Evolutionary conservation across 768 basidiomycete species (phyloP).

Genomic region (Pleurotus giganteus): DNA sequence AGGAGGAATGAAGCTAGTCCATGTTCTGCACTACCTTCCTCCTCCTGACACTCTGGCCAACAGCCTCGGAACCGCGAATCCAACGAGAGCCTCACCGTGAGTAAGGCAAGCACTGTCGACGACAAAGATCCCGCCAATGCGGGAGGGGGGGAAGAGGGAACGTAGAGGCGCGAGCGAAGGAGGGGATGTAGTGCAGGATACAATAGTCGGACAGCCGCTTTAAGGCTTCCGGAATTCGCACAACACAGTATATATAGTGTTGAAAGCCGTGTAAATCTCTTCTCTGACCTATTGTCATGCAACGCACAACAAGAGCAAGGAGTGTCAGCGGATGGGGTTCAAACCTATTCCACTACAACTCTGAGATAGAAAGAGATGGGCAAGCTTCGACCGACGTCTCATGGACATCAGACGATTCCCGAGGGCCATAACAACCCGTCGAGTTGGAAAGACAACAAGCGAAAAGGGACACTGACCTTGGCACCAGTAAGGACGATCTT

Average conservation of each 20-base stretch:
- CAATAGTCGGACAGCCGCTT: conserved; percentile 14
- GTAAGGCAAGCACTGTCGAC: background rate
- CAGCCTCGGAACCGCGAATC: conserved; percentile 10
- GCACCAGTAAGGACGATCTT: conserved; percentile 99
- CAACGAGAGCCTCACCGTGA: conserved; percentile 7
- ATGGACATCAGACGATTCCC: conserved; percentile 25
- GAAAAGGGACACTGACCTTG: conserved; percentile 63
- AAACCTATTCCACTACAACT: conserved; percentile 42
- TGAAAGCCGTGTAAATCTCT: conserved; percentile 99
- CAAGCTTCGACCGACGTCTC: conserved; percentile 1
- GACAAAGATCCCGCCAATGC: no score
- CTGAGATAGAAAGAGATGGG: background rate
- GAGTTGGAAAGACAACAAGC: conserved; percentile 13
- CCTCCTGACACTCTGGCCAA: conserved; percentile 20
- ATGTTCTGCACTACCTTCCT: conserved; percentile 47
- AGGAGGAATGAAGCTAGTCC: conserved; percentile 33
- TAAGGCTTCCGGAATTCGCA: conserved; percentile 92
- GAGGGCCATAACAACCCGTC: conserved; percentile 31
- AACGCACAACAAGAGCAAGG: conserved; percentile 29
- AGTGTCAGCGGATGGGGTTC: conserved; percentile 48
- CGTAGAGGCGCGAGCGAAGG: conserved; percentile 16
- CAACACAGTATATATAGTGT: conserved; percentile 97
- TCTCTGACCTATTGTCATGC: conserved; percentile 73
- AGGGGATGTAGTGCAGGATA: conserved; percentile 4
- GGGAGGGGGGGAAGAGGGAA: conserved; percentile 10